Conservation (phyloP, 169 alveolate species). For the Plasmodium blacklocki region DNA sequence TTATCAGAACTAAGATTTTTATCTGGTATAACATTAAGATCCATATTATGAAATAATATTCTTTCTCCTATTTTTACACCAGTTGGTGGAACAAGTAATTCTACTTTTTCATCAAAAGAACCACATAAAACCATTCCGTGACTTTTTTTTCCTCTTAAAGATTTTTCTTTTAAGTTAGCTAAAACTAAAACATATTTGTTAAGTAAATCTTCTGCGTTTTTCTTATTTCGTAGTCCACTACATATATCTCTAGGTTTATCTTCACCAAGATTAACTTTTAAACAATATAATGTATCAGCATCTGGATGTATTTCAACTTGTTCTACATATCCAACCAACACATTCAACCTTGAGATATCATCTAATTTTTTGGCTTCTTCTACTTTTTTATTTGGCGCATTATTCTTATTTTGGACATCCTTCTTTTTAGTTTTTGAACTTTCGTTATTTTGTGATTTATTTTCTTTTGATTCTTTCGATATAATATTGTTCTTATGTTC, state of each 20-base stretch:
- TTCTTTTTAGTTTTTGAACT: slow-evolving; percentile 39
- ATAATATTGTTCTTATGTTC: slow-evolving; percentile 6
- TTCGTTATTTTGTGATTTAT: slow-evolving; percentile 14
- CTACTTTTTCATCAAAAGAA: slow-evolving; percentile 45
- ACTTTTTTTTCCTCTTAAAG: slow-evolving; percentile 86
- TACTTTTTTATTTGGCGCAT: slow-evolving; percentile 22
- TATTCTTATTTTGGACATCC: slow-evolving; percentile 56
- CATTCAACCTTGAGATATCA: slow-evolving; percentile 82
- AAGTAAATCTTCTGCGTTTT: slow-evolving; percentile 84
- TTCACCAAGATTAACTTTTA: slow-evolving; percentile 83
- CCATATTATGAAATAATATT: slow-evolving; percentile 44
- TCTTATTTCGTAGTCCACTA: slow-evolving; percentile 85
- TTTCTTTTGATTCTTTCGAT: background rate
- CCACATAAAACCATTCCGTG: slow-evolving; percentile 88
- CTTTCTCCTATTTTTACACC: slow-evolving; percentile 69
- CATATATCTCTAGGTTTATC: slow-evolving; percentile 84
- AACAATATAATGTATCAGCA: slow-evolving; percentile 86
- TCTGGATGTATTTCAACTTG: slow-evolving; percentile 85
- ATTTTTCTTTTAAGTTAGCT: slow-evolving; percentile 86
- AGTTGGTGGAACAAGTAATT: slow-evolving; percentile 59
- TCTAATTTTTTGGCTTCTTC: slow-evolving; percentile 80
- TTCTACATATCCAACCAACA: slow-evolving; percentile 81
- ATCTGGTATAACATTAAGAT: slow-evolving; percentile 43
- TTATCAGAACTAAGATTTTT: slow-evolving; percentile 56
- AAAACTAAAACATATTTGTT: slow-evolving; percentile 87